Evolutionary conservation across 352 stramenopile genomes (phyloP), one percentile per base, ranked within the genome.

Genomic region (Phytophthora litchii): DNA sequence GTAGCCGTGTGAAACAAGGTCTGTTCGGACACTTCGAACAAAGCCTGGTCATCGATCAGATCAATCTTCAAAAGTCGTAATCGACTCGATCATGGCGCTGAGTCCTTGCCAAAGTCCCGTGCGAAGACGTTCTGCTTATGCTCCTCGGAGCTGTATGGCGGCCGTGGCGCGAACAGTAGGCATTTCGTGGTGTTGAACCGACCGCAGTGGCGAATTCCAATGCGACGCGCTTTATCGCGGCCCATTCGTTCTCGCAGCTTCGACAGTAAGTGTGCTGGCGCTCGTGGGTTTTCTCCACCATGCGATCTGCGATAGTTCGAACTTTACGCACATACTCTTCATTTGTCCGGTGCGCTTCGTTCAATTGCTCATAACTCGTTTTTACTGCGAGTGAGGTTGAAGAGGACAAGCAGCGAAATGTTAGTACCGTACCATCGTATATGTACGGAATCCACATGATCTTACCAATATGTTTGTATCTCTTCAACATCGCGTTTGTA

Each of bases 401-500:
- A 20, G 10, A 25, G 34, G 7, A 60, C 52, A 68, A 58, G 14
- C 27, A 70, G 34, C 49, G 44, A 67, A 58, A 50, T 32, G 25
- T 62, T 34, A 60, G 48, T 43, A 27, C 27, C n/a, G 36, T 14
- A 32, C 20, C 50, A 41, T 31, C 11, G 19, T 19, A 8, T 20
- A 54, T n/a, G 36, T 42, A 5, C 31, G 61, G 35, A 41, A 34
- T 34, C 29, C 29, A 34, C 29, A 34, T 9, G 29, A 16, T 60
- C 64, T 42, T 55, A 83, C 74, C 68, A 20, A 83, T 80, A 31
- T 59, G 71, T 12, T 74, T 62, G 60, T 56, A 74, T 40, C 55
- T 55, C 35, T 52, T 66, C 23, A 78, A 31, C 34, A 80, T 50
- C 37, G 41, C 37, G 21, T 50, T 47, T 7, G 70, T 32, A 16